Percentiles rank a stretch among this genome's conserved stretches.
Evolutionary conservation across 1,284 basidiomycete species (phyloP).

Genomic region (Trichosporon sp.): DNA sequence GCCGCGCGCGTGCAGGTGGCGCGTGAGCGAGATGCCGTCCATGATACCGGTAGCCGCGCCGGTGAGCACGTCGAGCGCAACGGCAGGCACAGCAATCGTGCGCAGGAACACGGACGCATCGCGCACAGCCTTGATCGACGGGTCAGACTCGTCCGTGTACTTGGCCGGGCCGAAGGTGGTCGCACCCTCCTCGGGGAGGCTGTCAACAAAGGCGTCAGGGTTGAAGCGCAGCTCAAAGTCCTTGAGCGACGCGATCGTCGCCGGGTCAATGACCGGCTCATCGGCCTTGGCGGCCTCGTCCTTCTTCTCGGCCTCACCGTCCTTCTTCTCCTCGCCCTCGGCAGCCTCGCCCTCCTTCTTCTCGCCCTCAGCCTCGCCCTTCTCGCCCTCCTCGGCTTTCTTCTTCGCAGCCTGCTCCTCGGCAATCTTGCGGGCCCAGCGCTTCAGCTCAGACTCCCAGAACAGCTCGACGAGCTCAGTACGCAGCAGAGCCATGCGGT

Average conservation of each 20-base stretch:
- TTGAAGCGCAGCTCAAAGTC: slow-evolving; percentile 55
- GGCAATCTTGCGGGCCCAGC: slow-evolving; percentile 52
- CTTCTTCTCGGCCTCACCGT: slow-evolving; percentile 14
- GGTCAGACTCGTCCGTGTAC: slow-evolving; percentile 51
- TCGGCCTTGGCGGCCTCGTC: slow-evolving; percentile 15
- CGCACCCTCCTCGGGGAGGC: slow-evolving; percentile 13
- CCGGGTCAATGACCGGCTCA: slow-evolving; percentile 19
- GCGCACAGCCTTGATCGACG: slow-evolving; percentile 53
- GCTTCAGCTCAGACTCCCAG: slow-evolving; percentile 53
- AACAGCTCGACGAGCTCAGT: slow-evolving; percentile 55
- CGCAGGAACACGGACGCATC: slow-evolving; percentile 53
- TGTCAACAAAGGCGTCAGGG: slow-evolving; percentile 56
- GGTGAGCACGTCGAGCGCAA: slow-evolving; percentile 52
- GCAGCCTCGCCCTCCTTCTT: slow-evolving; percentile 19
- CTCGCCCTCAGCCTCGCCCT: slow-evolving; percentile 10
- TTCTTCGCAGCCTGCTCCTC: slow-evolving; percentile 34
- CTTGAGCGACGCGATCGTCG: slow-evolving; percentile 29
- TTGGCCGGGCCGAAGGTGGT: slow-evolving; percentile 25
- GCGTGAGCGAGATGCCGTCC: slow-evolving; percentile 53
- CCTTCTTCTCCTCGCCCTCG: slow-evolving; percentile 17
- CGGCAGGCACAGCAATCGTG: slow-evolving; percentile 49
- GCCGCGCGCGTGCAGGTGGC: slow-evolving; percentile 53
- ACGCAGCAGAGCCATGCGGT: slow-evolving; percentile 55
- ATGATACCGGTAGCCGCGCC: slow-evolving; percentile 49
- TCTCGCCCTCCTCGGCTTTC: slow-evolving; percentile 20